Evolutionary conservation across 2,329 filamentous ascomycete genomes (phyloP).

Genomic region (Monilinia aucupariae): DNA sequence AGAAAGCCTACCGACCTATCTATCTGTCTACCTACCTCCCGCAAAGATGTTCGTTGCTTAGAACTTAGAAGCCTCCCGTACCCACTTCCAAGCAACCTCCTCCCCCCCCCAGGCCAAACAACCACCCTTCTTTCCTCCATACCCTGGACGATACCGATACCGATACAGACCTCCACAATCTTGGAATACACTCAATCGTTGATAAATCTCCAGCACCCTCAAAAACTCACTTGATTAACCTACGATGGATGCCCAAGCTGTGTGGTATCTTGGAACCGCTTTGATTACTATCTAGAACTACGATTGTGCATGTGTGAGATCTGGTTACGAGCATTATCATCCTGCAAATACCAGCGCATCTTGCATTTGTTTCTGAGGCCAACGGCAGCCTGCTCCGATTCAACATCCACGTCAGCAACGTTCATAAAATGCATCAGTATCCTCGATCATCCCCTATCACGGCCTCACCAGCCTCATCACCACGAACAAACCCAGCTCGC

Average conservation of each 20-base stretch:
- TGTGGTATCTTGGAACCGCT: conserved; percentile 32
- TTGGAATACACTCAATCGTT: not conserved
- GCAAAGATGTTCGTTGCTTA: conserved; percentile 12
- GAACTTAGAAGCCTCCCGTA: not conserved
- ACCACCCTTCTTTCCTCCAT: not conserved
- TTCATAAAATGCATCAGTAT: conserved; percentile 76
- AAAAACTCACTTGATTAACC: conserved; percentile 17
- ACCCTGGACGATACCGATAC: not conserved
- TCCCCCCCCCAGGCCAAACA: not conserved
- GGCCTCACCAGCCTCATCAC: conserved; percentile 66
- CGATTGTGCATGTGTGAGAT: conserved; percentile 27
- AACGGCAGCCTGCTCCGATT: conserved; percentile 26
- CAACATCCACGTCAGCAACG: conserved; percentile 20
- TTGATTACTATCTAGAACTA: conserved; percentile 31
- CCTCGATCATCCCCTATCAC: conserved; percentile 68
- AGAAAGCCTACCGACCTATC: conserved; percentile 3
- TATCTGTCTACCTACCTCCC: too few relatives aligned
- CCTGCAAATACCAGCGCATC: conserved; percentile 23
- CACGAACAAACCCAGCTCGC: conserved; percentile 66
- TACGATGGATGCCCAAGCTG: conserved; percentile 35
- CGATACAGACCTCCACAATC: not conserved
- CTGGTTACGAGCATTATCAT: conserved; percentile 21
- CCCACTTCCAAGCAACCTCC: conserved; percentile 2
- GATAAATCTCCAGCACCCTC: not conserved
- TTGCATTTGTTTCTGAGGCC: conserved; percentile 20